Conservation (phyloP, 2,329 filamentous ascomycete genomes). For the Acrocalymma vagum region DNA sequence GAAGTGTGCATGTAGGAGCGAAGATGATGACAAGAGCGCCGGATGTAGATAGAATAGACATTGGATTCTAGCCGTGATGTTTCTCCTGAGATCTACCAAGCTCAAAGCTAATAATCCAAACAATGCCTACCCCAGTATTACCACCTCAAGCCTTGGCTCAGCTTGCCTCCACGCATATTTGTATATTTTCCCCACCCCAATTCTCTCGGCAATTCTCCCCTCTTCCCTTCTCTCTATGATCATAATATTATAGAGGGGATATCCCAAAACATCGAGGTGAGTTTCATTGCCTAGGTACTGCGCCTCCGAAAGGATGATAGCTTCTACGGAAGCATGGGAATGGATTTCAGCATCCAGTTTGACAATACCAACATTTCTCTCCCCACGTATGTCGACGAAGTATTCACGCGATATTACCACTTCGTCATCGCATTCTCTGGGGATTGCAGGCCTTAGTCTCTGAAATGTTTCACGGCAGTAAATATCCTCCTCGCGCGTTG, state of each 20-base stretch:
- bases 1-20: too few species aligned
- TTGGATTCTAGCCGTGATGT: too few species aligned
- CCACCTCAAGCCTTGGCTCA: not conserved
- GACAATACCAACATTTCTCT: not conserved
- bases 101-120: too few species aligned
- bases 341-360: not conserved
- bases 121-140: constrained; percentile 3
- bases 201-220: not conserved
- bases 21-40: too few species aligned
- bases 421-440: too few species aligned
- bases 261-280: constrained; percentile 4
- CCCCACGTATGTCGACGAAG: not conserved
- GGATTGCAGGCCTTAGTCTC: too few species aligned
- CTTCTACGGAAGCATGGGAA: not conserved
- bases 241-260: constrained; percentile 13
- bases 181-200: constrained; percentile 7
- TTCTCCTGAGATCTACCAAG: too few species aligned
- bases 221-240: constrained; percentile 1
- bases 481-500: too few species aligned
- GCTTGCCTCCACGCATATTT: constrained; percentile 8
- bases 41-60: too few species aligned
- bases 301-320: constrained; percentile 8
- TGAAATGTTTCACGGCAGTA: too few species aligned
- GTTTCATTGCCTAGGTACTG: constrained; percentile 11
- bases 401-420: not conserved